phyloP scores from a whole-genome alignment of 1,284 basidiomycete species.

The Sparassis latifolia region DNA sequence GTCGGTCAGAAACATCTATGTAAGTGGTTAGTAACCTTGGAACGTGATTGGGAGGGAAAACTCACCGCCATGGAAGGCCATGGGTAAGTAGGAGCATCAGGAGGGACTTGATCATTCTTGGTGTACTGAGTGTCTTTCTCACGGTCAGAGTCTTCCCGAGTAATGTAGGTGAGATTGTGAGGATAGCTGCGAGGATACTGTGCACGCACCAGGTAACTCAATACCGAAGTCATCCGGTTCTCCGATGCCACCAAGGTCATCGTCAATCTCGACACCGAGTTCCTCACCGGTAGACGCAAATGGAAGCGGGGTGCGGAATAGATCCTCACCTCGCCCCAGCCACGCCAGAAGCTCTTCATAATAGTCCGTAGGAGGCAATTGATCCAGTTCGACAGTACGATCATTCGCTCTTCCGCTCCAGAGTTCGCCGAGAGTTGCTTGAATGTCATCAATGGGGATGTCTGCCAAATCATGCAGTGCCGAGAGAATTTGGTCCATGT shows the following conservation, averaged over 20 bases:
- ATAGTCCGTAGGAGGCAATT: background rate
- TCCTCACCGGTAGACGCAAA: background rate
- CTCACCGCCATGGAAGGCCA: slow-evolving; percentile 12
- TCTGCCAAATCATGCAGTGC: background rate
- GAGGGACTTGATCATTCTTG: background rate
- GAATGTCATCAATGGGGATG: background rate
- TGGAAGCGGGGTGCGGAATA: background rate
- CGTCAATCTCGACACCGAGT: background rate
- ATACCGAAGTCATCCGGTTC: background rate
- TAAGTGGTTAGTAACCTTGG: slow-evolving; percentile 3
- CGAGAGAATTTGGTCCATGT: background rate
- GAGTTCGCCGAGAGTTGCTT: background rate
- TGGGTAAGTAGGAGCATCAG: slow-evolving; percentile 7
- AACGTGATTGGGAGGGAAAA: background rate
- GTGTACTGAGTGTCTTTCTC: background rate
- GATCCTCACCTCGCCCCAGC: background rate
- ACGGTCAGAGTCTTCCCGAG: background rate
- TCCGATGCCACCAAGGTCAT: background rate
- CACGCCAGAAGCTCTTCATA: slow-evolving; percentile 1
- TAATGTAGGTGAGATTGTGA: background rate
- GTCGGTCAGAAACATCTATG: slow-evolving; percentile 16
- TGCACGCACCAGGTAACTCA: background rate
- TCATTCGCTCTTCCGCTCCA: background rate
- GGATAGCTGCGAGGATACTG: too few species aligned
- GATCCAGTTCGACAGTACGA: background rate